phyloP scores from a whole-genome alignment of 1,139 yeast genomes.

The Taphrina confusa region DNA sequence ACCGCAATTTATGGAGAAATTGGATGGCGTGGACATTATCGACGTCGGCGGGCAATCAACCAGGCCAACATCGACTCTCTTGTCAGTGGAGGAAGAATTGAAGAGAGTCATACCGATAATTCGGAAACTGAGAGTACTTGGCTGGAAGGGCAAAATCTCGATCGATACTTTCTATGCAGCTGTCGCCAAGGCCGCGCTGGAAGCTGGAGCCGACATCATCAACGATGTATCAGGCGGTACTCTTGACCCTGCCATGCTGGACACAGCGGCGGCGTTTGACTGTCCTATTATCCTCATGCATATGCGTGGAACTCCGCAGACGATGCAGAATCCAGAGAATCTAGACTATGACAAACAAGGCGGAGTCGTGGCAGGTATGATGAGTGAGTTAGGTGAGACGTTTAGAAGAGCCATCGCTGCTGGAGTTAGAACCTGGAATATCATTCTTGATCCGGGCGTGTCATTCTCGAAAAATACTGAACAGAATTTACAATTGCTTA shows the following conservation, averaged over 20 bases:
- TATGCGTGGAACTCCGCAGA: slow-evolving; percentile 76
- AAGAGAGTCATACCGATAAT: slow-evolving; percentile 70
- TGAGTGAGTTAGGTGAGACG: slow-evolving; percentile 63
- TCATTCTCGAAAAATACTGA: slow-evolving; percentile 80
- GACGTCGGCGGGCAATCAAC: slow-evolving; percentile 96
- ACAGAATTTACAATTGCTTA: slow-evolving; percentile 70
- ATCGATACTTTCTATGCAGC: slow-evolving; percentile 78
- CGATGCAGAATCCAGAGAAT: slow-evolving; percentile 64
- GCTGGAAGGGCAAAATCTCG: slow-evolving; percentile 60
- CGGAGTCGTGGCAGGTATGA: slow-evolving; percentile 52
- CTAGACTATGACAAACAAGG: slow-evolving; percentile 49
- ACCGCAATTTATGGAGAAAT: slow-evolving; percentile 50
- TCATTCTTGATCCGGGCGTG: slow-evolving; percentile 88
- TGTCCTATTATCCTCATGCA: slow-evolving; percentile 84
- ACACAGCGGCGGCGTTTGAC: slow-evolving; percentile 60
- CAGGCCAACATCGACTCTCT: slow-evolving; percentile 72
- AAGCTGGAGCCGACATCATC: slow-evolving; percentile 83
- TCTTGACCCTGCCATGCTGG: slow-evolving; percentile 65
- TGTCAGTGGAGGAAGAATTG: slow-evolving; percentile 56
- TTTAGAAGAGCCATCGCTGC: slow-evolving; percentile 58
- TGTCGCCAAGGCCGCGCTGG: slow-evolving; percentile 70
- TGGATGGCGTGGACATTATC: slow-evolving; percentile 65
- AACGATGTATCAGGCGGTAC: slow-evolving; percentile 88
- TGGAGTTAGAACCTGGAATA: slow-evolving; percentile 86
- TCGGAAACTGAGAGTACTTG: slow-evolving; percentile 57